Conservation (phyloP, 345 rosid genomes). For the Ricinus communis region DNA sequence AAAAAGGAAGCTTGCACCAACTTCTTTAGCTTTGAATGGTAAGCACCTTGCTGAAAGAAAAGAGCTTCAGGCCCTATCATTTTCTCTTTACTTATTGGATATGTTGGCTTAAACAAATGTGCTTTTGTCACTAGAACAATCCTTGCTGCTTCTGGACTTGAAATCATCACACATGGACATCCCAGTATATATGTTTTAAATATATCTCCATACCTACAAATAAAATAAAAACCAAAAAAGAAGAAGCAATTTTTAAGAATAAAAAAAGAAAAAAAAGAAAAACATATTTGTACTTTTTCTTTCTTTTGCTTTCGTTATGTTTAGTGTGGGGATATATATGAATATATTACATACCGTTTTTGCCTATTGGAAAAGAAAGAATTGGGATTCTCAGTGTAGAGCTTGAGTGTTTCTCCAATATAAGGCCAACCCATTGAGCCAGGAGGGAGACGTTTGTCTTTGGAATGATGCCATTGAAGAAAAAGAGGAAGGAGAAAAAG, state of each 20-base stretch:
- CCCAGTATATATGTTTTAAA: constrained; percentile 92
- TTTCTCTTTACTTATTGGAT: constrained; percentile 87
- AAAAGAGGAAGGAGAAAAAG: constrained; percentile 21
- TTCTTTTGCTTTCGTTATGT: neutral
- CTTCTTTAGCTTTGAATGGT: constrained; percentile 70
- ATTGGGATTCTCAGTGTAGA: constrained; percentile 80
- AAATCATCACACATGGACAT: constrained; percentile 95
- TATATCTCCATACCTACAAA: constrained; percentile 69
- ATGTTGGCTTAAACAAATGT: constrained; percentile 83
- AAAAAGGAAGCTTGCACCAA: constrained; percentile 66
- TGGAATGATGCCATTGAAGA: constrained; percentile 43
- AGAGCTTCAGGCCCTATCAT: constrained; percentile 84
- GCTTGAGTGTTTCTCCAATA: constrained; percentile 83
- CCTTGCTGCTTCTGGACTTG: constrained; percentile 83
- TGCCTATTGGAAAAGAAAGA: constrained; percentile 73
- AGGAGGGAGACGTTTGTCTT: constrained; percentile 58
- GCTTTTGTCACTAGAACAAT: constrained; percentile 65
- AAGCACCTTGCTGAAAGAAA: constrained; percentile 83
- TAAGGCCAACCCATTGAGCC: constrained; percentile 99
- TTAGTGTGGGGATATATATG: too few species aligned
- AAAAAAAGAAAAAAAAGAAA: neutral
- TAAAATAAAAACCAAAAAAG: neutral
- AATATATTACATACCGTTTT: constrained; percentile 59
- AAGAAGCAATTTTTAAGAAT: too few species aligned
- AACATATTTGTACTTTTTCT: neutral